Percentiles rank a stretch among this genome's conserved stretches.
phyloP scores from a whole-genome alignment of 805 yeast species.

The Pichia eremophila region DNA sequence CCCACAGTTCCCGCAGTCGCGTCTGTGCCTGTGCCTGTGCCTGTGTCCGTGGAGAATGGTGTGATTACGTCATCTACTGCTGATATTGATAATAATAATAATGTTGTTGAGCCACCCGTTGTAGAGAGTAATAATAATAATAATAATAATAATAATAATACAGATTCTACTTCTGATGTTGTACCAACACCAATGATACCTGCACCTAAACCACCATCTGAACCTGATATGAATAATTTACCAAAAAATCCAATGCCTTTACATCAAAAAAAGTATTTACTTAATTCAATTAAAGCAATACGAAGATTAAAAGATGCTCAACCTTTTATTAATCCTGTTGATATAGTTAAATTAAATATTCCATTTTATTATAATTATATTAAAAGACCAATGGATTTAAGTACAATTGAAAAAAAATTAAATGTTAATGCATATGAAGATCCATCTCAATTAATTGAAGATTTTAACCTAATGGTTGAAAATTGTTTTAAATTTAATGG shows the following conservation, averaged over 20 bases:
- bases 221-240: conserved; percentile 63
- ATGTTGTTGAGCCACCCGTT: too few relatives aligned
- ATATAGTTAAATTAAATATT: conserved; percentile 74
- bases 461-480: conserved; percentile 73
- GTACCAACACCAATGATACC: conserved; percentile 34
- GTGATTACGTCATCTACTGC: neutral
- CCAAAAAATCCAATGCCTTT: conserved; percentile 62
- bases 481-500: conserved; percentile 87
- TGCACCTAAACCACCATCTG: conserved; percentile 67
- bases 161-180: too few relatives aligned
- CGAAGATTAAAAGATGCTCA: conserved; percentile 86
- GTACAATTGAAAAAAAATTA: conserved; percentile 81
- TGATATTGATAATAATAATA: too few relatives aligned
- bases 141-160: too few relatives aligned
- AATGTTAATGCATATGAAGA: conserved; percentile 59
- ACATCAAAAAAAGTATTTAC: conserved; percentile 77
- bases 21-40: too few relatives aligned
- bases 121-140: too few relatives aligned
- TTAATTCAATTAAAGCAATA: conserved; percentile 74
- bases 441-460: conserved; percentile 60
- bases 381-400: conserved; percentile 84
- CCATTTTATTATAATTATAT: conserved; percentile 85
- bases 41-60: neutral
- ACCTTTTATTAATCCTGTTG: conserved; percentile 88
- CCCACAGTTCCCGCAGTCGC: neutral